Evolutionary conservation across 1,139 yeast species (phyloP).

Genomic region (Suhomyces bribrorum): DNA sequence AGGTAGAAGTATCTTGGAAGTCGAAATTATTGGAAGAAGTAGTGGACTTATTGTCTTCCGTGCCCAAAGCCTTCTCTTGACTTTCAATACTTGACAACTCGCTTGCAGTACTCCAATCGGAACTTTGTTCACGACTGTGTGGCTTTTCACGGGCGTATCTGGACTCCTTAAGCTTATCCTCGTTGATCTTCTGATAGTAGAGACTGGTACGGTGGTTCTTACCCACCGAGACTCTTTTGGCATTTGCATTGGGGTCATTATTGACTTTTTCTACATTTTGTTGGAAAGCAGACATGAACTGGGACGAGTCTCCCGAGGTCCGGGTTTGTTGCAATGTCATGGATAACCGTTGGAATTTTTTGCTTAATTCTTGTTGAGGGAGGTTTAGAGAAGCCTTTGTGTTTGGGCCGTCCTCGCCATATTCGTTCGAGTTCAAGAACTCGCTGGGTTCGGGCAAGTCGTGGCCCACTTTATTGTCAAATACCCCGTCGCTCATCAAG

Average conservation of each 20-base stretch:
- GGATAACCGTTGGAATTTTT: slow-evolving; percentile 44
- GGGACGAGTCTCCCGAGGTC: slow-evolving; percentile 43
- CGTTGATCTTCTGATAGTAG: slow-evolving; percentile 37
- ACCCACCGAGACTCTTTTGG: slow-evolving; percentile 10
- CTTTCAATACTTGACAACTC: slow-evolving; percentile 28
- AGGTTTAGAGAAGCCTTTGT: slow-evolving; percentile 19
- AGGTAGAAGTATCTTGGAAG: slow-evolving; percentile 9
- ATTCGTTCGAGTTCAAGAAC: slow-evolving; percentile 5
- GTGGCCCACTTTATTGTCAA: slow-evolving; percentile 16
- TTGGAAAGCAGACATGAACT: slow-evolving; percentile 45
- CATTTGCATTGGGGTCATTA: slow-evolving; percentile 12
- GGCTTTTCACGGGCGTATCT: not conserved
- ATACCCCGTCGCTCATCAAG: slow-evolving; percentile 19
- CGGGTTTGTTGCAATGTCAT: slow-evolving; percentile 37
- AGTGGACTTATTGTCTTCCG: slow-evolving; percentile 3
- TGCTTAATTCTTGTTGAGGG: slow-evolving; percentile 40
- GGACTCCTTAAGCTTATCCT: slow-evolving; percentile 2
- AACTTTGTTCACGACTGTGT: not conserved
- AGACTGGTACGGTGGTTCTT: slow-evolving; percentile 27
- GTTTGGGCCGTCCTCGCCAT: not conserved
- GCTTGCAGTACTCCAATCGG: slow-evolving; percentile 25
- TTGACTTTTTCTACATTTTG: slow-evolving; percentile 35
- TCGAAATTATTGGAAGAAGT: slow-evolving; percentile 10
- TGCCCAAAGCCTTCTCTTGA: slow-evolving; percentile 9
- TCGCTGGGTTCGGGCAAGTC: slow-evolving; percentile 17